Percentiles rank a stretch among this genome's conserved stretches.
These are phyloP conservation scores for Massarina eburnea DNA, from an alignment of 2,329 filamentous ascomycete species.

Conservation along the genomic window DNA sequence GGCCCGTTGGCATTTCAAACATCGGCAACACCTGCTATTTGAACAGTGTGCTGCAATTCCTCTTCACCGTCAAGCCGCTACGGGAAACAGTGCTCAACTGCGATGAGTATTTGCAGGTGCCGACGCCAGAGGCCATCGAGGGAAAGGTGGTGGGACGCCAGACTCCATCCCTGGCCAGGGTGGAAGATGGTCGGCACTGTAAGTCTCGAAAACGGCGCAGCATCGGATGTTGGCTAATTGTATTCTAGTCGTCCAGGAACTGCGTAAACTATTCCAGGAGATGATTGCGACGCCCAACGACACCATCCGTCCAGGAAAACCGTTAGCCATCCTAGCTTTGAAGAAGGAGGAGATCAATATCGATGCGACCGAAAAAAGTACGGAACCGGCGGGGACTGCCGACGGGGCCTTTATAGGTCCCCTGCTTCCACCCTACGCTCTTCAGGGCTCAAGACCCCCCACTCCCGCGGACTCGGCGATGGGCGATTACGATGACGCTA, in stretches of 20 bases:
- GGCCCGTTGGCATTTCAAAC: conserved; percentile 86
- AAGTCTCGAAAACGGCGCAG: conserved; percentile 42
- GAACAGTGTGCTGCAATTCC: conserved; percentile 93
- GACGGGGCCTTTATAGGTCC: conserved; percentile 45
- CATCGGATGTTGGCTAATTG: background rate
- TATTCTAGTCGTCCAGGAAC: conserved; percentile 68
- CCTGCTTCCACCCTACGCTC: conserved; percentile 39
- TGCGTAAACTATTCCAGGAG: conserved; percentile 69
- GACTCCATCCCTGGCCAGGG: conserved; percentile 61
- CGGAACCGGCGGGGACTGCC: conserved; percentile 28
- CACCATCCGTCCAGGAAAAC: conserved; percentile 70
- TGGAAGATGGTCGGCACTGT: conserved; percentile 71
- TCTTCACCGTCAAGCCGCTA: conserved; percentile 83
- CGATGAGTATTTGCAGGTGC: conserved; percentile 68
- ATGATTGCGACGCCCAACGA: conserved; percentile 65
- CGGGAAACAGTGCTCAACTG: conserved; percentile 79
- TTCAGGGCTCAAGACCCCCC: conserved; percentile 3
- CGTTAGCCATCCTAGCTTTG: conserved; percentile 78
- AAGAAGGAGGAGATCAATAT: conserved; percentile 59
- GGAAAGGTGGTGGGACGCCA: conserved; percentile 75
- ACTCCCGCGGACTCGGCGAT: conserved; percentile 27
- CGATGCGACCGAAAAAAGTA: conserved; percentile 46
- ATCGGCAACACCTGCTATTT: conserved; percentile 98
- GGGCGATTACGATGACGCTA: conserved; percentile 16
- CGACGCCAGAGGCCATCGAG: conserved; percentile 64